A percentile compares a stretch with the other conserved stretches of the same genome.
Conservation (phyloP, 2,329 filamentous ascomycete species). For the Penicillium sp. region DNA sequence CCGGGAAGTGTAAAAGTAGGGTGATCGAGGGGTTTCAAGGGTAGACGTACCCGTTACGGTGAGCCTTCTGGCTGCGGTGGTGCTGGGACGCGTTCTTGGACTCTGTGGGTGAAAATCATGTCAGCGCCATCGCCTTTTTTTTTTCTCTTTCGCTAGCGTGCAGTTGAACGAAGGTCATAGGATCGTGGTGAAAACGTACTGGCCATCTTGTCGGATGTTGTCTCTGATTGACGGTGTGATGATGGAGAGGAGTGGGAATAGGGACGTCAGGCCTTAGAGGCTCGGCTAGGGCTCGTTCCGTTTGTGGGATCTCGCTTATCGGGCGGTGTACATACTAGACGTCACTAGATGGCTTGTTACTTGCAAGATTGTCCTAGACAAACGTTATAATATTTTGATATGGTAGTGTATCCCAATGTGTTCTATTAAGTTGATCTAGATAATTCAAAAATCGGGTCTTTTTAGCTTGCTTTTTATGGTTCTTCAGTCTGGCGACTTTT, state of each 20-base stretch:
- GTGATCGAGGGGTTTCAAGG: conserved; percentile 9
- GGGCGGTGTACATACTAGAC: conserved; percentile 25
- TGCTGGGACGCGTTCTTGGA: conserved; percentile 99
- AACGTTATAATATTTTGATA: background rate
- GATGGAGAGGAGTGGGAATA: conserved; percentile 32
- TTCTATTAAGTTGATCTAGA: background rate
- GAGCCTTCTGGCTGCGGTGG: conserved; percentile 97
- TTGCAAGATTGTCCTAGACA: background rate
- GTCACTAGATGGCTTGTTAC: background rate
- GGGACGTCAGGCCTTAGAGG: conserved; percentile 32
- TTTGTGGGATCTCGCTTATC: conserved; percentile 45
- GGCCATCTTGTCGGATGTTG: conserved; percentile 47
- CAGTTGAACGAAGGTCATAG: conserved; percentile 1
- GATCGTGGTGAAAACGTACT: conserved; percentile 35
- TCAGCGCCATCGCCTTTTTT: conserved; percentile 25
- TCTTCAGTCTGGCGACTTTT: background rate
- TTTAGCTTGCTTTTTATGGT: background rate
- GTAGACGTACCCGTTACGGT: conserved; percentile 88
- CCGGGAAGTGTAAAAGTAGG: background rate
- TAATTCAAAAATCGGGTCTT: background rate
- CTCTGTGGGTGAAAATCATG: conserved; percentile 57
- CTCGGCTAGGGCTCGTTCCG: conserved; percentile 37
- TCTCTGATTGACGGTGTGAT: conserved; percentile 42
- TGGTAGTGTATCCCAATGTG: background rate
- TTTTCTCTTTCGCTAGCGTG: background rate